These are phyloP conservation scores for Xerocomellus amylosporus DNA, from an alignment of 768 basidiomycete genomes.

Conservation along the genomic window DNA sequence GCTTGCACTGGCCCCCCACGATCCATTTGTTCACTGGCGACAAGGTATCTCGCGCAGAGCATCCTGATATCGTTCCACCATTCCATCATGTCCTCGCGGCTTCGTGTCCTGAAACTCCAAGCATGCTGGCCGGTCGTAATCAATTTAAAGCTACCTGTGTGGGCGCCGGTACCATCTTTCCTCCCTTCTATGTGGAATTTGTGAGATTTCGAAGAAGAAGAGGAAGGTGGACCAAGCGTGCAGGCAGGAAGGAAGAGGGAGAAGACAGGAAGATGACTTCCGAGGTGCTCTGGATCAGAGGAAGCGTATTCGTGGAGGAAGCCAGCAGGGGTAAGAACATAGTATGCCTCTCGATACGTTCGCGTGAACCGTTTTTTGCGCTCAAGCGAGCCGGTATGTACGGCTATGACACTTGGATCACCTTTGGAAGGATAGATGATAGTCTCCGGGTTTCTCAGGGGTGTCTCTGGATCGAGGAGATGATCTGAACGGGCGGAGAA, in stretches of 20 bases:
- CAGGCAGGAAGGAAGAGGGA: slow-evolving; percentile 91
- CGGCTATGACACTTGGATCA: slow-evolving; percentile 78
- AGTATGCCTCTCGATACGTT: slow-evolving; percentile 81
- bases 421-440: slow-evolving; percentile 90
- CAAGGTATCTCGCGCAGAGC: slow-evolving; percentile 90
- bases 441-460: slow-evolving; percentile 71
- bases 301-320: slow-evolving; percentile 91
- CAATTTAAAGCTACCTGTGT: slow-evolving; percentile 51
- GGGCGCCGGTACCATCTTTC: slow-evolving; percentile 71
- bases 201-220: slow-evolving; percentile 65
- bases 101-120: slow-evolving; percentile 87
- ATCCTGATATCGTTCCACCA: slow-evolving; percentile 99
- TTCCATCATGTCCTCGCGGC: slow-evolving; percentile 98
- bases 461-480: slow-evolving; percentile 95
- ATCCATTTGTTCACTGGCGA: slow-evolving; percentile 92
- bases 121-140: slow-evolving; percentile 51
- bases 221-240: slow-evolving; percentile 89
- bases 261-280: slow-evolving; percentile 65
- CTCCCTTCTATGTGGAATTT: slow-evolving; percentile 97
- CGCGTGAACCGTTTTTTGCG: slow-evolving; percentile 95
- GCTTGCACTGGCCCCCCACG: slow-evolving; percentile 89
- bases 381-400: slow-evolving; percentile 88
- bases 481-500: slow-evolving; percentile 94
- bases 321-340: slow-evolving; percentile 91
- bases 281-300: slow-evolving; percentile 60